Evolutionary conservation across 2,329 filamentous ascomycete species (phyloP).

Genomic region (Exophiala xenobiotica): DNA sequence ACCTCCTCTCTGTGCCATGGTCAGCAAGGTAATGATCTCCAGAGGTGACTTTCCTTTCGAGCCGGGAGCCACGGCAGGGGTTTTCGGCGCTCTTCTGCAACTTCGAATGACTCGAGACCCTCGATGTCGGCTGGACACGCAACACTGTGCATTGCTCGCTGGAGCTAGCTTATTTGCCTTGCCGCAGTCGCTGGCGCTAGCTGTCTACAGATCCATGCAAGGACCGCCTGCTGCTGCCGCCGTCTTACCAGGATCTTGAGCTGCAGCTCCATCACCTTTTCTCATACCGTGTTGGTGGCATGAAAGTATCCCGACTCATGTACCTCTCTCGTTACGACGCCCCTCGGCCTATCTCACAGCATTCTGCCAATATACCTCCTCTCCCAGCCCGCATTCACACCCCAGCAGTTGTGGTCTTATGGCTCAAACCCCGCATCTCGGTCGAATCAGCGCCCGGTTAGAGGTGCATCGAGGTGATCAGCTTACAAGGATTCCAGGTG

Average conservation of each 20-base stretch:
- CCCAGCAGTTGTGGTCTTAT: not conserved
- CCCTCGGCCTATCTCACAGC: slow-evolving; percentile 12
- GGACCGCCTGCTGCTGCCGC: not conserved
- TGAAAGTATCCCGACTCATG: not conserved
- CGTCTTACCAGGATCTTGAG: slow-evolving; percentile 3
- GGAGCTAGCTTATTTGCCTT: slow-evolving; percentile 11
- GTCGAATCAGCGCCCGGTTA: slow-evolving; percentile 5
- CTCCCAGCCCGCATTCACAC: not conserved
- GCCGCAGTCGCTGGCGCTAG: slow-evolving; percentile 19
- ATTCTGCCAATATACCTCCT: slow-evolving; percentile 3
- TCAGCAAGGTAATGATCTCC: slow-evolving; percentile 1
- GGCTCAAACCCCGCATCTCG: slow-evolving; percentile 23
- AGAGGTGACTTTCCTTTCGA: not conserved
- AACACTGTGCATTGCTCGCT: slow-evolving; percentile 14
- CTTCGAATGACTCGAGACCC: slow-evolving; percentile 4
- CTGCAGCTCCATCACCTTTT: slow-evolving; percentile 1
- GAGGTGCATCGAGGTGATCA: slow-evolving; percentile 14
- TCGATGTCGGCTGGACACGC: too few species aligned
- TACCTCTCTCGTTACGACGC: slow-evolving; percentile 16
- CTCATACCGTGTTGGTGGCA: not conserved
- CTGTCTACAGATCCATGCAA: slow-evolving; percentile 10
- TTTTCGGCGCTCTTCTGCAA: not conserved
- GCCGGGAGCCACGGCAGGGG: not conserved
- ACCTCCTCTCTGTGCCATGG: slow-evolving; percentile 1
- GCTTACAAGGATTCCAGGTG: slow-evolving; percentile 10